Conservation (phyloP, 306 rosid species). For the Mucuna pruriens region DNA sequence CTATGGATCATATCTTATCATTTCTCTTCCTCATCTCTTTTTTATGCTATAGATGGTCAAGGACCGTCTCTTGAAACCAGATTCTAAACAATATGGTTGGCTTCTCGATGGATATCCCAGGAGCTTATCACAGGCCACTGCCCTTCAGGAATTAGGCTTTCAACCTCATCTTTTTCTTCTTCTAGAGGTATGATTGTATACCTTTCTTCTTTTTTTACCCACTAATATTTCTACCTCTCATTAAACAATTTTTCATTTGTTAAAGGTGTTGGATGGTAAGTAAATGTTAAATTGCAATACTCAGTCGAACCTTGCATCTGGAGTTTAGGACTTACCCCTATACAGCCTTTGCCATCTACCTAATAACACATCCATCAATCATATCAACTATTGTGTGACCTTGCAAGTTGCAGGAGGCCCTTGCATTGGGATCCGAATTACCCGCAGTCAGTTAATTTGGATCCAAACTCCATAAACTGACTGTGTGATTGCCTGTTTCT, state of each 20-base stretch:
- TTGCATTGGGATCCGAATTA: too few species aligned
- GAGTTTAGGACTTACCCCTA: too few species aligned
- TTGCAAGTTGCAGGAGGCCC: too few species aligned
- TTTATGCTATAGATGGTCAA: conserved; percentile 75
- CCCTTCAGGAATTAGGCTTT: conserved; percentile 66
- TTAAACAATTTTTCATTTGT: background rate
- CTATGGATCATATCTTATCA: too few species aligned
- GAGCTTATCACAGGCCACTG: conserved; percentile 90
- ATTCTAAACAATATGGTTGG: conserved; percentile 82
- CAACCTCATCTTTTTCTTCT: conserved; percentile 80
- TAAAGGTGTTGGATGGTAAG: background rate
- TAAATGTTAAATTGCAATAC: background rate
- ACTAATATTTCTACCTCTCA: background rate
- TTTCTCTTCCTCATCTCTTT: conserved; percentile 2
- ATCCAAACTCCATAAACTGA: too few species aligned
- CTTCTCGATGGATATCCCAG: conserved; percentile 97
- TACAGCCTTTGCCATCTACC: too few species aligned
- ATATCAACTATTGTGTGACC: too few species aligned
- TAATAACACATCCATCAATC: too few species aligned
- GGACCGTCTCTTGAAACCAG: conserved; percentile 74
- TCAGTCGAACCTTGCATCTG: too few species aligned
- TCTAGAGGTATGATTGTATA: too few species aligned
- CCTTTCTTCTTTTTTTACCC: background rate
- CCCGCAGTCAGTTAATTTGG: too few species aligned
- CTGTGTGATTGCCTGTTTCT: too few species aligned